Evolutionary conservation across 2,329 filamentous ascomycete species (phyloP), one percentile per base, ranked within the genome.

Genomic region (Onygenales sp.): DNA sequence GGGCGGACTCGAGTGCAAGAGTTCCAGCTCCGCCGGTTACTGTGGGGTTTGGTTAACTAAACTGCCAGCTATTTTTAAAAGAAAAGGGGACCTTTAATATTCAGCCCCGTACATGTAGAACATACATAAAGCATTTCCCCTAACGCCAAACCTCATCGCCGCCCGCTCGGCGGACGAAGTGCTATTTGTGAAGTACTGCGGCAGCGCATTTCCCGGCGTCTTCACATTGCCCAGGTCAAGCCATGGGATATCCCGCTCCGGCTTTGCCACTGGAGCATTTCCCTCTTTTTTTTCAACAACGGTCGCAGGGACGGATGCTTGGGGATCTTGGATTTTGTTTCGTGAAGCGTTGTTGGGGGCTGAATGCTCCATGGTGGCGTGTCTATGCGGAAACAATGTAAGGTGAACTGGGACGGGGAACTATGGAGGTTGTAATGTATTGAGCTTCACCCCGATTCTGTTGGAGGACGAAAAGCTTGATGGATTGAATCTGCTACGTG

Each of bases 11-110:
- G 7, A 84, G 72, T 6, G 81, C 84, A 0, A 87, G 72, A 9
- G 78, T 82, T 3, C 85, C 85, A 11, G 82, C 78, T 35, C 84
- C 85, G 14, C 85, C 85, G 0, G 85, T 86, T 10, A 87, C 76
- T 76, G 68, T 39, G 36, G n/a, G 11, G 13, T 17, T 39, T 45
- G 46, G 36, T 47, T 52, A 50, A 43, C 51, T 17, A 27, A 27
- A 27, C 21, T 5, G 21, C 21, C 44, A 31, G 43, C 9, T 27
- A 27, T 27, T 27, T 27, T 27, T 27, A 27, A 27, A 27, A 27
- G 21, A 52, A 45, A 51, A 36, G 11, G 36, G 21, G 14, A 31
- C 42, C 11, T 17, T 38, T 35, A 35, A 31, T 55, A 57, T 51
- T 58, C 55, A 50, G 3, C 5, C 21, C 21, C 5, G 21, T 11